Evolutionary conservation across 2,329 filamentous ascomycete genomes (phyloP), one percentile per base, ranked within the genome.

Genomic region (Penicillium hordei): DNA sequence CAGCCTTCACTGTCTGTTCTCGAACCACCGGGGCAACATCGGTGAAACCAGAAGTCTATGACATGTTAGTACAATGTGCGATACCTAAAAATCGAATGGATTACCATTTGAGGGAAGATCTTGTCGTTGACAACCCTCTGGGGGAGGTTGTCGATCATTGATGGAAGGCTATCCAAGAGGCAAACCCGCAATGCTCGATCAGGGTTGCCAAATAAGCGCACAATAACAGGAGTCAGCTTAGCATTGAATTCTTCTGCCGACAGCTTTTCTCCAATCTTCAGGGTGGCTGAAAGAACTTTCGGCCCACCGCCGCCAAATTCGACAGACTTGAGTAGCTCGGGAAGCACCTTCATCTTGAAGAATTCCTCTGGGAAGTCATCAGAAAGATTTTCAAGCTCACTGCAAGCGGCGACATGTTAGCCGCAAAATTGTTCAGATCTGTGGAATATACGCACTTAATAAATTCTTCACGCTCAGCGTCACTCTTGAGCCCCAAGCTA

Each of bases 341-440:
- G 94, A 9, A 99, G 81, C 4, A 99, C 87, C 70, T 97, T 99
- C 83, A 96, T 90, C 72, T 95, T 96, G 81, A 97, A 96, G 74
- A 96, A 99, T 59, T 97, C 94, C 70, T 97, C 93, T 0, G 94
- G 94, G 60, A 97, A 97, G 73, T 99, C 93, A 65, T 97, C 91
- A 0, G 91, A 89, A 5, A 97, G 82, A 59, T 89, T 83, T 64
- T 96, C 91, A 6, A 99, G 83, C 68, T 96, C 91, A 64, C 81
- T 83, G 61, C 21, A 40, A 44, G 39, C 70, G 48, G 78, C 70
- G 60, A 60, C 17, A n/a, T 43, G 34, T 56, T 34, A 52, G 52
- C 15, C 8, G 7, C 25, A 9, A 49, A 4, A 21, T 10, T 7
- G n/a, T 15, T n/a, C 25, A 46, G 4, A 21, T 15, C 1, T 17